Evolutionary conservation across 2,329 filamentous ascomycete genomes (phyloP), one percentile per base, ranked within the genome.

Genomic region (Aplosporella prunicola): DNA sequence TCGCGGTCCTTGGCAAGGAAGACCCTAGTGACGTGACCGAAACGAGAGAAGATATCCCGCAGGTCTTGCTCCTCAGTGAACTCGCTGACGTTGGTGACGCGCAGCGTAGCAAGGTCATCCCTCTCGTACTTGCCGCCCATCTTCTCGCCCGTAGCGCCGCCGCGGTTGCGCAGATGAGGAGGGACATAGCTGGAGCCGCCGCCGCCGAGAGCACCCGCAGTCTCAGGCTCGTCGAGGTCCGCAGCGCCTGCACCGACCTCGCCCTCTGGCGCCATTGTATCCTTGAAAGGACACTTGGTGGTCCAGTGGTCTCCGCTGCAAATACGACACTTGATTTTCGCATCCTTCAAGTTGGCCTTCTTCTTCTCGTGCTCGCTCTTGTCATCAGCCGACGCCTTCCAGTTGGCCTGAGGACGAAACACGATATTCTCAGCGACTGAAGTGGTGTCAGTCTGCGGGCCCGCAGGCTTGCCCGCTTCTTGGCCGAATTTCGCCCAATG

Each of bases 291-390:
- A 78, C 91, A 98, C 63, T 91, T 82, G 50, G 89, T 89, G 27
- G 91, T 98, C 74, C 96, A 98, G 78, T 98, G 91, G 72, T 98
- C 91, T 60, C 89, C 91, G 61, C 80, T 84, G 71, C 91, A 98
- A 61, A 98, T 96, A 74, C 91, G 83, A 68, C 91, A 98, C 76
- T 96, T 96, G 73, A 98, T 93, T 72, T 95, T 93, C 78, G 95
- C 94, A 71, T 95, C 88, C 77, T 91, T 93, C 57, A 96, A 74
- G 54, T 73, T 68, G 45, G 74, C 70, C 60, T 76, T 74, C 64
- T 78, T 72, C 57, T 69, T 66, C 69, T 84, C 81, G 58, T 80
- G 76, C 68, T 83, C 83, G 53, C 72, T 72, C 66, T 82, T 77
- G 53, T 81, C 78, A 63, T 84, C 82, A 53, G 79, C 80, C 49